Conservation (phyloP, 495 filamentous ascomycete species). For the Aspergillus avenaceus region DNA sequence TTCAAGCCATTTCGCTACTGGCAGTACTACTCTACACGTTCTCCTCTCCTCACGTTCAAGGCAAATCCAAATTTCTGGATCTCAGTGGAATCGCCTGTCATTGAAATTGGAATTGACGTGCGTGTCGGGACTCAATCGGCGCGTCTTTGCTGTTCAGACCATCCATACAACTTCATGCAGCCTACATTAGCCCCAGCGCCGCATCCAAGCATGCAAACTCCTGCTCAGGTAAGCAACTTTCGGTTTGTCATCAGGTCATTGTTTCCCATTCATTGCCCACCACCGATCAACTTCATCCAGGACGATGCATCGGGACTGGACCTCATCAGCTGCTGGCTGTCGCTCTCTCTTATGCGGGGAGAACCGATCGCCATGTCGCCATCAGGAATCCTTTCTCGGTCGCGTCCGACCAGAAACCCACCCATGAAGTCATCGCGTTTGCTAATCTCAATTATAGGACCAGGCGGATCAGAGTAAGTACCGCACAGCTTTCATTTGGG, state of each 20-base stretch:
- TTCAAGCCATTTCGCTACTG: conserved; percentile 13
- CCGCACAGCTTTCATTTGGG: no score
- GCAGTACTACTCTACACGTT: conserved; percentile 12
- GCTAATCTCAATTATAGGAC: conserved; percentile 29
- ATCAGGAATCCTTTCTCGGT: background rate
- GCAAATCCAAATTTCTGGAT: conserved; percentile 1
- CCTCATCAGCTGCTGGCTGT: conserved; percentile 15
- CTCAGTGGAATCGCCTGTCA: background rate
- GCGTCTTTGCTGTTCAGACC: conserved; percentile 14
- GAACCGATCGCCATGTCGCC: background rate
- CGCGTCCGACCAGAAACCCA: background rate
- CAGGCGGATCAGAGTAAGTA: conserved; percentile 52
- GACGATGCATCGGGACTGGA: conserved; percentile 4
- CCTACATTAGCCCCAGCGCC: conserved; percentile 54
- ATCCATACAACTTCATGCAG: conserved; percentile 45
- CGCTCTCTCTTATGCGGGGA: background rate
- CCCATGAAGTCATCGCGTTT: conserved; percentile 6
- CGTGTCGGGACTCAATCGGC: conserved; percentile 8
- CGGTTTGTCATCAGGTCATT: conserved; percentile 45
- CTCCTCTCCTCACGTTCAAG: conserved; percentile 7
- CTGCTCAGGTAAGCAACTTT: conserved; percentile 51
- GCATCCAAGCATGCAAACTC: conserved; percentile 52
- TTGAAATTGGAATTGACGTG: conserved; percentile 12
- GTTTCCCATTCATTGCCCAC: conserved; percentile 16
- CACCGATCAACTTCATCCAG: conserved; percentile 14